phyloP scores from a whole-genome alignment of 306 rosid species.

The Cucurbita argyrosperma region DNA sequence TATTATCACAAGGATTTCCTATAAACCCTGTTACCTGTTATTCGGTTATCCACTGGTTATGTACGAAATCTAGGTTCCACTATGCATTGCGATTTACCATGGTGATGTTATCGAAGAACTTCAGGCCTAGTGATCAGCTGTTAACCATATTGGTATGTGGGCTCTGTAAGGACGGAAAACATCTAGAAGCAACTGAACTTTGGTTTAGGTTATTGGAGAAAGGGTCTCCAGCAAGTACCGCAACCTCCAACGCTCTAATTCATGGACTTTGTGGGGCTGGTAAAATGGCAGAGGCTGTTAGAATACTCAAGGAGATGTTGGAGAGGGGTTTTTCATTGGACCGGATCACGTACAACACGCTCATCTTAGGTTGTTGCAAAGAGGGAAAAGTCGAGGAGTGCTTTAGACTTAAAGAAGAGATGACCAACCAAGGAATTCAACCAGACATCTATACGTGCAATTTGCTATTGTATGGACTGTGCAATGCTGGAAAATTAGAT shows the following conservation, averaged over 20 bases:
- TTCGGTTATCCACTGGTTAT: slow-evolving; percentile 32
- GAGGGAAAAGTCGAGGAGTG: slow-evolving; percentile 33
- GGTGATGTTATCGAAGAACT: slow-evolving; percentile 29
- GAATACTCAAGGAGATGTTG: slow-evolving; percentile 28
- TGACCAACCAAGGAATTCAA: slow-evolving; percentile 33
- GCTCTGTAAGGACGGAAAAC: slow-evolving; percentile 43
- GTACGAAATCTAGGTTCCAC: slow-evolving; percentile 26
- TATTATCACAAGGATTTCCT: slow-evolving; percentile 21
- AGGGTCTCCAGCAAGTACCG: slow-evolving; percentile 38
- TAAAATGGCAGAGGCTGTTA: slow-evolving; percentile 30
- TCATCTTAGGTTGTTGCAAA: slow-evolving; percentile 50
- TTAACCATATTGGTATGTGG: slow-evolving; percentile 44
- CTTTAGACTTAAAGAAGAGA: slow-evolving; percentile 42
- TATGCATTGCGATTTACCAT: slow-evolving; percentile 32
- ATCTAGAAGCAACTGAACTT: slow-evolving; percentile 43
- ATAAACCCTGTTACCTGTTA: slow-evolving; percentile 37
- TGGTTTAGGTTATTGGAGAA: slow-evolving; percentile 46
- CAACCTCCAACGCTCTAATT: slow-evolving; percentile 54
- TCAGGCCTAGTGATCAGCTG: slow-evolving; percentile 40
- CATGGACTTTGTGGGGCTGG: slow-evolving; percentile 46
- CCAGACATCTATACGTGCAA: slow-evolving; percentile 55
- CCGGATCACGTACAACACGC: slow-evolving; percentile 51
- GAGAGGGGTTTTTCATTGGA: slow-evolving; percentile 42
- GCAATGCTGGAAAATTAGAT: slow-evolving; percentile 44
- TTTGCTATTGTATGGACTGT: slow-evolving; percentile 39